Evolutionary conservation across 2,329 filamentous ascomycete species (phyloP).

Genomic region (Neoarthrinium moseri): DNA sequence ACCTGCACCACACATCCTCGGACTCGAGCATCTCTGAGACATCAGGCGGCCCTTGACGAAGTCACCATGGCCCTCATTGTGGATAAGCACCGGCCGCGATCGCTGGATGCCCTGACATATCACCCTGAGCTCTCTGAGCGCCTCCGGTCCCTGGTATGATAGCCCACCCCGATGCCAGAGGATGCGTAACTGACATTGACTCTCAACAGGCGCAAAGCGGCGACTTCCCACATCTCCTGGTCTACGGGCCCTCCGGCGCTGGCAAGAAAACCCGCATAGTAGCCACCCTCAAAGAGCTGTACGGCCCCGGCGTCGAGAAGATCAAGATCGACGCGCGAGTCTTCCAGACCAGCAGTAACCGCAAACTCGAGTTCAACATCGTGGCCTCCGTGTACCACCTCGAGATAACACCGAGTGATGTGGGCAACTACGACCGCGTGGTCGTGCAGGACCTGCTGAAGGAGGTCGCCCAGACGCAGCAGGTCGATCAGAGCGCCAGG

Average conservation of each 20-base stretch:
- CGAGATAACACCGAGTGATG: conserved; percentile 96
- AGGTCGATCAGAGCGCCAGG: conserved; percentile 88
- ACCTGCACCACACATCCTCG: not conserved
- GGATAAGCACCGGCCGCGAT: conserved; percentile 71
- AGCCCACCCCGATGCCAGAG: too few relatives aligned
- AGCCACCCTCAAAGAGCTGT: conserved; percentile 91
- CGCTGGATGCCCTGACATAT: conserved; percentile 78
- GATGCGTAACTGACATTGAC: conserved; percentile 17
- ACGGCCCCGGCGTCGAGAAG: conserved; percentile 96
- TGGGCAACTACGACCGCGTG: conserved; percentile 93
- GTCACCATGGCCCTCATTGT: conserved; percentile 66
- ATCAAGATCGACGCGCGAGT: conserved; percentile 98
- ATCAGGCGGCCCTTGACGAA: not conserved
- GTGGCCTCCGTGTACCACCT: conserved; percentile 96
- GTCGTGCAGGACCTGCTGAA: conserved; percentile 95
- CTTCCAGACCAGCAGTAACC: conserved; percentile 92
- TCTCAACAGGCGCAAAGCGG: conserved; percentile 79
- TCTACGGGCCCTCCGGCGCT: conserved; percentile 94
- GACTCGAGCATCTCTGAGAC: not conserved
- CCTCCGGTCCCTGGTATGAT: conserved; percentile 79
- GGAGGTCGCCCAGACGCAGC: conserved; percentile 97
- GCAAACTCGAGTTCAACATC: conserved; percentile 99
- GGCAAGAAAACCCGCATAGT: conserved; percentile 98
- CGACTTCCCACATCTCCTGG: conserved; percentile 95
- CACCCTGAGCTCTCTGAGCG: conserved; percentile 86